These are phyloP conservation scores for Cladophialophora exuberans DNA, from an alignment of 2,329 filamentous ascomycete species.

Conservation along the genomic window DNA sequence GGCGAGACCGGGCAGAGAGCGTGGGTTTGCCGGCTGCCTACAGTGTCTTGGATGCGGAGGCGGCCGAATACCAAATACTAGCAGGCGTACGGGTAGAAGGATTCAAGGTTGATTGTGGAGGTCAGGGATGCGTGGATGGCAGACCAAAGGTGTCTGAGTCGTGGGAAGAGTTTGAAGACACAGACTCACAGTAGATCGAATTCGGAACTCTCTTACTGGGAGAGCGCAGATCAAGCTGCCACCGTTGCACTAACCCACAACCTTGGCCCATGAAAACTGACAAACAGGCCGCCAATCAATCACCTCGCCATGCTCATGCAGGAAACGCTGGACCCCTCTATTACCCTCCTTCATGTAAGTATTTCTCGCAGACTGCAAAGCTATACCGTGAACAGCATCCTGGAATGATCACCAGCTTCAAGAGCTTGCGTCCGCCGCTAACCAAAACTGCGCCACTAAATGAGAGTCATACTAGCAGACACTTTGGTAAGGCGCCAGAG, in stretches of 20 bases:
- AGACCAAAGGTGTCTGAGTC: no score
- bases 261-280: neutral
- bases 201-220: no score
- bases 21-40: slow-evolving; percentile 22
- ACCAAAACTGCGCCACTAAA: neutral
- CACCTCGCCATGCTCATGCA: neutral
- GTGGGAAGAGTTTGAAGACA: no score
- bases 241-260: slow-evolving; percentile 17
- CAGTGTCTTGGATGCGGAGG: slow-evolving; percentile 26
- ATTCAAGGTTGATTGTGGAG: slow-evolving; percentile 9
- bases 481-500: slow-evolving; percentile 2
- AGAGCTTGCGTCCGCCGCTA: slow-evolving; percentile 7
- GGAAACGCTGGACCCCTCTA: slow-evolving; percentile 17
- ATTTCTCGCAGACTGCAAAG: slow-evolving; percentile 21
- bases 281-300: neutral
- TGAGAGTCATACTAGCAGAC: neutral
- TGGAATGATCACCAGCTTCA: slow-evolving; percentile 1
- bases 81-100: slow-evolving; percentile 10
- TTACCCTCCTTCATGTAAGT: slow-evolving; percentile 16
- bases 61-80: no score
- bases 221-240: slow-evolving; percentile 22
- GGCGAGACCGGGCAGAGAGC: neutral
- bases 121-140: neutral
- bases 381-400: slow-evolving; percentile 6
- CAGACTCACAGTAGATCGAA: no score